Conservation (phyloP, 73 alveolate species). For the Paramecium pentaurelia region DNA sequence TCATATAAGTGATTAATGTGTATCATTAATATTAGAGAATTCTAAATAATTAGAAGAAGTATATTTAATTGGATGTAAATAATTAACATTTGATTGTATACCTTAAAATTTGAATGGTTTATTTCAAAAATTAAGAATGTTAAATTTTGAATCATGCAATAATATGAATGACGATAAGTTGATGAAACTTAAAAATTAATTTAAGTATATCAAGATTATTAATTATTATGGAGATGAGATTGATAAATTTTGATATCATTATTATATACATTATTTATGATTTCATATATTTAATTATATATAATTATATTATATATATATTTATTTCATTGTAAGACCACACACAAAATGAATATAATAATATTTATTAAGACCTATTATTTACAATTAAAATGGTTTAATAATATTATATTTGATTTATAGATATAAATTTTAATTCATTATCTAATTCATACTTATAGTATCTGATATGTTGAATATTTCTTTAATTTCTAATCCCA, state of each 20-base stretch:
- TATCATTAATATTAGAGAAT: not conserved
- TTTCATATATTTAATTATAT: not conserved
- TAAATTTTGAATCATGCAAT: not conserved
- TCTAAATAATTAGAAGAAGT: not conserved
- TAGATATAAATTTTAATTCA: not conserved
- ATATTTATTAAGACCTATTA: no score
- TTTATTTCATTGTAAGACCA: no score
- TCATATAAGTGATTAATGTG: not conserved
- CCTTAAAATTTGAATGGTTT: not conserved
- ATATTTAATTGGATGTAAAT: not conserved
- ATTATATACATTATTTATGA: not conserved
- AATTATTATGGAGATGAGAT: not conserved
- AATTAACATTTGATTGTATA: not conserved
- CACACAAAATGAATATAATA: no score
- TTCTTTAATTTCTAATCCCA: not conserved
- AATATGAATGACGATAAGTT: not conserved
- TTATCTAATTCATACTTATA: not conserved
- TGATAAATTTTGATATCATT: not conserved
- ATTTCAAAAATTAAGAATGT: not conserved
- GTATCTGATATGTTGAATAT: not conserved
- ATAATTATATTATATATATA: not conserved
- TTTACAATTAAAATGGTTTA: no score
- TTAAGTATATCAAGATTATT: not conserved
- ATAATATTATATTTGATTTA: no score
- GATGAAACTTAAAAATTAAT: not conserved